Base-by-base conservation (phyloP, 1,284 basidiomycete genomes). In the Naganishia liquefaciens region DNA sequence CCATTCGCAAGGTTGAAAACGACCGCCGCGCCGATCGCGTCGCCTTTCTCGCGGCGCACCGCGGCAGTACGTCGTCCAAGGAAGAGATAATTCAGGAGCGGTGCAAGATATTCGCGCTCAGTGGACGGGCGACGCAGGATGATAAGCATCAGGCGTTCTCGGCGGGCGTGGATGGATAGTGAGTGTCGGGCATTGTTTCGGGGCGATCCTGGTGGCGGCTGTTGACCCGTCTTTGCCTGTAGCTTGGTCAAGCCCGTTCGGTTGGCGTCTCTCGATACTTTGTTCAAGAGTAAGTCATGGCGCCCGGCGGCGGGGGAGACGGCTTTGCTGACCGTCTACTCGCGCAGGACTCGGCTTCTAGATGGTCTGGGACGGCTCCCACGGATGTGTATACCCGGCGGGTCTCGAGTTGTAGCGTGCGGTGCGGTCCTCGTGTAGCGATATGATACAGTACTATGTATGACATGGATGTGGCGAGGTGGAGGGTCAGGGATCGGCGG, bases 141-240 rank as follows among this genome's bases (percentile, higher is more conserved):
- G 93, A 97, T 76, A 94, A 95, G 78, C 84, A 91, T 25, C 84
- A 86, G 71, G 94, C 93, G 1, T 95, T 96, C 70, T 87, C 90
- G 61, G 90, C 89, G 60, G 93, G 94, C 2, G 93, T 96, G 51
- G 92, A 97, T 73, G 93, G 93, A 76, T 97, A 94, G 90, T 93
- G 77, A 71, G 90, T 78, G 70, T 72, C 84, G 19, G 37, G 42
- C n/a, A 6, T 23, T 63, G 55, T 37, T 23, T 9, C 17, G 13
- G 37, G 37, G 1, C 23, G 7, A 46, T 13, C 7, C 30, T 63
- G 30, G 58, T 54, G 62, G 44, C 13, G 3, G 3, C 33, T 37
- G 33, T n/a, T n/a, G n/a, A n/a, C 60, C 15, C 23, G 27, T 67
- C n/a, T 37, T n/a, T n/a, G n/a, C 23, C 17, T 51, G 33, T 70